phyloP scores from a whole-genome alignment of 768 basidiomycete genomes.

The Boletellus ananas region DNA sequence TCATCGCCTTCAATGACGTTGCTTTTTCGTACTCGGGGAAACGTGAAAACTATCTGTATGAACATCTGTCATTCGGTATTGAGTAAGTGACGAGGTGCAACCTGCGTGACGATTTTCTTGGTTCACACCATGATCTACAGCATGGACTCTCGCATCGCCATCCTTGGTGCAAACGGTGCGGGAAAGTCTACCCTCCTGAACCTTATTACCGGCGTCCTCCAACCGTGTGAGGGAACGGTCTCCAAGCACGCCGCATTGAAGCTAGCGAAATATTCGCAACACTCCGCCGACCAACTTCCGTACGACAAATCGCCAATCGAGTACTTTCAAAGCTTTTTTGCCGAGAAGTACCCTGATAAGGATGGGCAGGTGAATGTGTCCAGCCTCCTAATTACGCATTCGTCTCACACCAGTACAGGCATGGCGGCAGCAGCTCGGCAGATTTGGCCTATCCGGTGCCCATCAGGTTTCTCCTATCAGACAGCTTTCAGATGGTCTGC shows the following conservation, averaged over 20 bases:
- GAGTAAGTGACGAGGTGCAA: slow-evolving; percentile 56
- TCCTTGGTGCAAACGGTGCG: slow-evolving; percentile 94
- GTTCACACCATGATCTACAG: slow-evolving; percentile 34
- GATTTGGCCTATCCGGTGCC: slow-evolving; percentile 90
- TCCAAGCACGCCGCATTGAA: slow-evolving; percentile 89
- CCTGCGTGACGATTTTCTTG: slow-evolving; percentile 6
- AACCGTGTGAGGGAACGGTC: slow-evolving; percentile 80
- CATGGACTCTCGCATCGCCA: slow-evolving; percentile 93
- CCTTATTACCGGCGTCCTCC: slow-evolving; percentile 79
- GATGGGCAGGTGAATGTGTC: slow-evolving; percentile 55
- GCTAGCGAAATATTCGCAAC: slow-evolving; percentile 97
- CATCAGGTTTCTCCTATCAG: slow-evolving; percentile 94
- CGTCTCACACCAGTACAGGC: slow-evolving; percentile 46
- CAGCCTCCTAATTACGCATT: slow-evolving; percentile 5
- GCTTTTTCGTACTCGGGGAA: slow-evolving; percentile 95
- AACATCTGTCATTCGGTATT: slow-evolving; percentile 92
- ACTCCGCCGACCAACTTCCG: slow-evolving; percentile 96
- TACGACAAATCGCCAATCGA: slow-evolving; percentile 90
- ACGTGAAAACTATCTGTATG: slow-evolving; percentile 83
- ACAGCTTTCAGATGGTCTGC: slow-evolving; percentile 92
- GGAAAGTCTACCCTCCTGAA: slow-evolving; percentile 92
- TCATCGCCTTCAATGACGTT: slow-evolving; percentile 92
- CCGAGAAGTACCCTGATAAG: slow-evolving; percentile 88
- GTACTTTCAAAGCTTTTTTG: slow-evolving; percentile 83
- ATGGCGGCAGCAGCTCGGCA: slow-evolving; percentile 92